A percentile compares a stretch with the other conserved stretches of the same genome.
phyloP scores from a whole-genome alignment of 2,329 filamentous ascomycete species.

The Diaporthe ilicicola region DNA sequence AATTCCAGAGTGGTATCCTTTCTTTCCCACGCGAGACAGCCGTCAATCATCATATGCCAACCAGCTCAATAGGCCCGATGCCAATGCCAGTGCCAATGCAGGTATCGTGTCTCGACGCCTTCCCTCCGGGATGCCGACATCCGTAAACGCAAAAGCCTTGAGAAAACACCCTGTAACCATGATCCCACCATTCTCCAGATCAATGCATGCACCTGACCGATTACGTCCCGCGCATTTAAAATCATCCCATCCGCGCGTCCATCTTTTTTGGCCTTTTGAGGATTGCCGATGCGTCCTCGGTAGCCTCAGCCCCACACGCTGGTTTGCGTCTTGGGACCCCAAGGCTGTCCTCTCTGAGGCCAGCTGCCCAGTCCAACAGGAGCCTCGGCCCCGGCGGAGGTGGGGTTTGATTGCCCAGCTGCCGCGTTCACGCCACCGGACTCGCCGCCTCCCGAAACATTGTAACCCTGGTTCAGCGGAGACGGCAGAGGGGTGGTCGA shows the following conservation, averaged over 20 bases:
- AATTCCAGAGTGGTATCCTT: conserved; percentile 28
- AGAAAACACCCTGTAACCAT: conserved; percentile 32
- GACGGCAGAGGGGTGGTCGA: conserved; percentile 92
- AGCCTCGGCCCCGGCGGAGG: conserved; percentile 53
- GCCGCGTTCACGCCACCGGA: conserved; percentile 58
- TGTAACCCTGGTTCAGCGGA: conserved; percentile 80
- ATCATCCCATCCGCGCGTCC: background rate
- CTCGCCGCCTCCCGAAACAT: conserved; percentile 57
- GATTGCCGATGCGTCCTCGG: background rate
- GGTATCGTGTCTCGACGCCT: conserved; percentile 35
- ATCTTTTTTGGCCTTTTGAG: background rate
- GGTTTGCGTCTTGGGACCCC: conserved; percentile 74
- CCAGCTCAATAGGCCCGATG: conserved; percentile 30
- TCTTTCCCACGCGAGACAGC: conserved; percentile 27
- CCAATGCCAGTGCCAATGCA: conserved; percentile 35
- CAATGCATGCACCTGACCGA: conserved; percentile 30
- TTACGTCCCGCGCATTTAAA: conserved; percentile 19
- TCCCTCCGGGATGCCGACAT: conserved; percentile 31
- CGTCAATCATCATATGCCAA: conserved; percentile 29
- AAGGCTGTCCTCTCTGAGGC: conserved; percentile 73
- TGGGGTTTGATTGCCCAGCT: conserved; percentile 64
- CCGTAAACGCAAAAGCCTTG: conserved; percentile 30
- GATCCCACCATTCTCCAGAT: conserved; percentile 31
- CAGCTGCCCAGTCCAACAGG: conserved; percentile 44
- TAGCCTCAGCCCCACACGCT: conserved; percentile 87